Percentiles rank a stretch among this genome's conserved stretches.
These are phyloP conservation scores for Venustampulla echinocandica DNA, from an alignment of 495 filamentous ascomycete genomes.

Conservation along the genomic window DNA sequence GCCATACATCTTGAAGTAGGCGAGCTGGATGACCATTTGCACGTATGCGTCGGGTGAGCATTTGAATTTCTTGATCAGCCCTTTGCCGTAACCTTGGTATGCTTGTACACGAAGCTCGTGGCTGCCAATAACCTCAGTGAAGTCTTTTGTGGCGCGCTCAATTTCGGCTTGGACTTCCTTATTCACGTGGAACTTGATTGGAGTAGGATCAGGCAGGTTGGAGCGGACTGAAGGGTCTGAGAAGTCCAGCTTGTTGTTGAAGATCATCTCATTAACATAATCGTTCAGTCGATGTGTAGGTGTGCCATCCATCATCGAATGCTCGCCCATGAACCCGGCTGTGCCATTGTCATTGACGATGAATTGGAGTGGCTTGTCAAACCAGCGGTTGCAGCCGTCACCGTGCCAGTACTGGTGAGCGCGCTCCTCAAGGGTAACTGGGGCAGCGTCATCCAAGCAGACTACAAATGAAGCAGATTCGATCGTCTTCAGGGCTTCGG, in stretches of 20 bases:
- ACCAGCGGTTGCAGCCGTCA: slow-evolving; percentile 92
- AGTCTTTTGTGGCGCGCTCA: slow-evolving; percentile 64
- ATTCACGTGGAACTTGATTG: slow-evolving; percentile 69
- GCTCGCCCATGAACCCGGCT: slow-evolving; percentile 95
- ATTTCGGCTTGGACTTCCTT: slow-evolving; percentile 65
- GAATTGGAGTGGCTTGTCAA: slow-evolving; percentile 96
- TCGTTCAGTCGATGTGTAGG: slow-evolving; percentile 95
- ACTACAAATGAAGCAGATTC: slow-evolving; percentile 88
- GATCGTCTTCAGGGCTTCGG: slow-evolving; percentile 64
- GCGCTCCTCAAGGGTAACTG: slow-evolving; percentile 91
- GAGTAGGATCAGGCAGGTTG: slow-evolving; percentile 69
- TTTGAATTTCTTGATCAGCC: slow-evolving; percentile 98
- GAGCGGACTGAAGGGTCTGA: slow-evolving; percentile 66
- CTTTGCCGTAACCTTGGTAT: slow-evolving; percentile 97
- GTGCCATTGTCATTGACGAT: slow-evolving; percentile 98
- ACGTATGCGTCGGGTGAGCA: slow-evolving; percentile 97
- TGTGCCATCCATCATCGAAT: slow-evolving; percentile 99
- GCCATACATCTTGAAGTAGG: slow-evolving; percentile 99
- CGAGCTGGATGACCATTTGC: slow-evolving; percentile 98
- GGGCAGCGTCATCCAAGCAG: slow-evolving; percentile 88
- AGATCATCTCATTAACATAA: slow-evolving; percentile 80
- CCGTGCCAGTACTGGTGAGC: slow-evolving; percentile 98
- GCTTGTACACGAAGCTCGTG: slow-evolving; percentile 92
- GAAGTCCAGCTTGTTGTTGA: slow-evolving; percentile 84
- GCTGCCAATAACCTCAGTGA: slow-evolving; percentile 65